phyloP scores from a whole-genome alignment of 1,284 basidiomycete genomes.

The Meira miltonrushii region DNA sequence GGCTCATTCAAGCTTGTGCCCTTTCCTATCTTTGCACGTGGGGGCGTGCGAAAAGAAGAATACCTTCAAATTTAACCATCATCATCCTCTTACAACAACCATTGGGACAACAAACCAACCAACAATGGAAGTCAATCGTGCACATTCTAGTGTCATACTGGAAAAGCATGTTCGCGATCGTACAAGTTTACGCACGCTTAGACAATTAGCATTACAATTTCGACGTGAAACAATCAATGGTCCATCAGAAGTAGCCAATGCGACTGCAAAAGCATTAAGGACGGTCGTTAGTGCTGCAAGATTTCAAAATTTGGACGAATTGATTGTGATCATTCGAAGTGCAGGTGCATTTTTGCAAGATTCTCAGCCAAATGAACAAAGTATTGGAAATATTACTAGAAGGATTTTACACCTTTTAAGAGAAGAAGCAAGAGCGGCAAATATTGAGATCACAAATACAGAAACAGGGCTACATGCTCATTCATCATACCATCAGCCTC shows the following conservation, averaged over 20 bases:
- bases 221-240: constrained; percentile 29
- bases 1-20: not conserved
- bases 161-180: constrained; percentile 23
- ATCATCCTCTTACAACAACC: too few species aligned
- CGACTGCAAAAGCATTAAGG: constrained; percentile 78
- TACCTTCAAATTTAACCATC: too few species aligned
- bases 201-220: constrained; percentile 29
- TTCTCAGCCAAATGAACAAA: constrained; percentile 77
- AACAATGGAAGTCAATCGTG: too few species aligned
- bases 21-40: not conserved
- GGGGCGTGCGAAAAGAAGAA: too few species aligned
- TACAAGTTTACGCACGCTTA: constrained; percentile 27
- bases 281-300: constrained; percentile 81
- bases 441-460: constrained; percentile 19
- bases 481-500: constrained; percentile 19
- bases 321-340: constrained; percentile 71
- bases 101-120: too few species aligned
- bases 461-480: constrained; percentile 12
- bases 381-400: constrained; percentile 86
- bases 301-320: constrained; percentile 79
- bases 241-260: constrained; percentile 64
- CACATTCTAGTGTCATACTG: too few species aligned
- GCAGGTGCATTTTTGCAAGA: constrained; percentile 76
- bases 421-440: constrained; percentile 63
- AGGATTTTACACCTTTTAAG: constrained; percentile 85